A percentile compares a stretch with the other conserved stretches of the same genome.
Conservation (phyloP, 495 filamentous ascomycete species). For the Aspergillus diversus region DNA sequence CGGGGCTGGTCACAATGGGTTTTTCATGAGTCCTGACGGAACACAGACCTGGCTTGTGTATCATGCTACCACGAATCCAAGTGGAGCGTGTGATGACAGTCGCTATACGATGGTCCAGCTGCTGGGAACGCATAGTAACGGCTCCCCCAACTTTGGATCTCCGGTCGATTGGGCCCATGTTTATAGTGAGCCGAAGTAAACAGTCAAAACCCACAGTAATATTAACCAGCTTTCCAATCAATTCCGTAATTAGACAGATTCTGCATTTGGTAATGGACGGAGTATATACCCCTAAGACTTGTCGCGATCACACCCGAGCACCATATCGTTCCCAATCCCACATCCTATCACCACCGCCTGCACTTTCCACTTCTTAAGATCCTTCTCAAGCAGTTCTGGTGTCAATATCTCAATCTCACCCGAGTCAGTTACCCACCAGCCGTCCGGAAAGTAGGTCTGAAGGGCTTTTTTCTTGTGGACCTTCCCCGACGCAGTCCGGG, state of each 20-base stretch:
- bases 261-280: too few relatives aligned
- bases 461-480: background rate
- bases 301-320: too few relatives aligned
- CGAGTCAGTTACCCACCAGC: background rate
- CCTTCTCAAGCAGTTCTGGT: background rate
- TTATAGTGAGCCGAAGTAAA: background rate
- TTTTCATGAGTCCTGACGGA: slow-evolving; percentile 46
- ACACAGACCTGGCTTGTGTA: slow-evolving; percentile 51
- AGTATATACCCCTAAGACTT: too few relatives aligned
- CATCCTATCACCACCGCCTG: background rate
- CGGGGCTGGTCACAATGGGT: slow-evolving; percentile 57
- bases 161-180: background rate
- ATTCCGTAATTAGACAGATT: too few relatives aligned
- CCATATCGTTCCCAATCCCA: background rate
- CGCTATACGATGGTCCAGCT: slow-evolving; percentile 52
- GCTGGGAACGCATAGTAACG: background rate
- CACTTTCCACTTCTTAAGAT: background rate
- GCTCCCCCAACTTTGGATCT: background rate
- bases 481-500: background rate
- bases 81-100: slow-evolving; percentile 47
- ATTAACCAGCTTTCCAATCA: too few relatives aligned
- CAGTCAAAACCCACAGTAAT: too few relatives aligned
- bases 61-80: slow-evolving; percentile 49
- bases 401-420: background rate
- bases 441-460: background rate